Base-by-base conservation (phyloP, 1,284 basidiomycete genomes). In the Vanrija humicola region DNA sequence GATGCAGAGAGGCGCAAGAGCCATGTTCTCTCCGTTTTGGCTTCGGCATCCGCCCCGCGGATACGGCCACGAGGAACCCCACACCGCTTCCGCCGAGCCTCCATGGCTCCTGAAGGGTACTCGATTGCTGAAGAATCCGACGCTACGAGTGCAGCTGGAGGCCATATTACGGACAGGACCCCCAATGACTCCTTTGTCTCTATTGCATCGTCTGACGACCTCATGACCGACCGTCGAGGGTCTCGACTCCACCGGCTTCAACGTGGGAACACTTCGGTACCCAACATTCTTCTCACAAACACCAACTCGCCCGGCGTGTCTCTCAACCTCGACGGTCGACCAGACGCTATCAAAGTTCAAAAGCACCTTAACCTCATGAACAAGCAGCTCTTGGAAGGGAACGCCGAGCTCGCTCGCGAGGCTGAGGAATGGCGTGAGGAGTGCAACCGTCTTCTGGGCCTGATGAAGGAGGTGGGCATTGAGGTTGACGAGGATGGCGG, bases 331-430 rank as follows among this genome's bases (percentile, higher is more conserved):
- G 72, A 74, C 34, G 63, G 61, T n/a, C 66, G 70, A 1, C 72
- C 67, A 4, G 67, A 74, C 45, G 70, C 67, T 3, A 60, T 67
- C 60, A 77, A 77, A 50, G 72, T 77, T 16, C 70, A 74, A 48
- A 72, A 70, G 60, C 74, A 77, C 44, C 67, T 75, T 26, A 74
- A 75, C 46, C 68, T 70, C 34, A 73, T 76, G 71, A 76, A 75
- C 58, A 67, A 71, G 52, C 72, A 73, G 44, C 55, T 76, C 5
- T 59, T 73, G 10, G 68, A 70, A 23, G 67, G 68, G 23, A 74
- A 74, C 50, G 64, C 63, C 6, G 67, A 69, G 14, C 64, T 73
- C 1, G 73, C 70, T 5, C 56, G 66, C 25, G 72, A 73, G 57
- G 67, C 67, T 5, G 68, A 70, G 56, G 67, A 64, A 3, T 75